phyloP scores from a whole-genome alignment of 176 grass and related monocot species.

The Eragrostis curvula region DNA sequence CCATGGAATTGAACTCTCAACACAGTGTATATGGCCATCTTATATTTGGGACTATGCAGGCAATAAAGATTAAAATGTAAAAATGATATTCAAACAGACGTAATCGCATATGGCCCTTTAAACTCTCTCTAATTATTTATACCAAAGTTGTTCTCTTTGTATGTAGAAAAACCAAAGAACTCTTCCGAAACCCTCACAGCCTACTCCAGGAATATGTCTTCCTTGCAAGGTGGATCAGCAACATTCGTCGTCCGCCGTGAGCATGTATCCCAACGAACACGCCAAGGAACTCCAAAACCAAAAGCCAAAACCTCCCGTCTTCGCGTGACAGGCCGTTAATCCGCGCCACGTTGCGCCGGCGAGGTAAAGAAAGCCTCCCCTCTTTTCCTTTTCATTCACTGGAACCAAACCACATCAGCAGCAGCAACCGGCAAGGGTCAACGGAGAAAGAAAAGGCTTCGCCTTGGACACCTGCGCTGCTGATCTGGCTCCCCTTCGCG shows the following conservation, averaged over 20 bases:
- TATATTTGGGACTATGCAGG: too few relatives aligned
- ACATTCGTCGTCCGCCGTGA: neutral
- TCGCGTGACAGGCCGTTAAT: neutral
- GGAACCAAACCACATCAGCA: neutral
- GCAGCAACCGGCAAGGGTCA: neutral
- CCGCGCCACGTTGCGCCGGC: constrained; percentile 10
- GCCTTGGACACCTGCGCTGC: constrained; percentile 10
- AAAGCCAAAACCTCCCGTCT: neutral
- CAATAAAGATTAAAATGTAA: too few relatives aligned
- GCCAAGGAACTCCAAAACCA: neutral
- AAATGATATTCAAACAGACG: too few relatives aligned
- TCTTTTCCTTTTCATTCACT: neutral
- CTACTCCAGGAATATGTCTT: constrained; percentile 36
- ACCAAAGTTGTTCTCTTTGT: too few relatives aligned
- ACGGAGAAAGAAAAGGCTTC: neutral
- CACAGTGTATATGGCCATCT: too few relatives aligned
- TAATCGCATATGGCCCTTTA: too few relatives aligned
- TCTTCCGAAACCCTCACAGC: neutral
- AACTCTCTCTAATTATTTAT: too few relatives aligned
- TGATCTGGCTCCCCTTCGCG: neutral
- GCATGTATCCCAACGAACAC: constrained; percentile 10
- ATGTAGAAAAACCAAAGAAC: neutral
- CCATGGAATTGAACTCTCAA: too few relatives aligned
- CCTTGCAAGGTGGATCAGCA: neutral
- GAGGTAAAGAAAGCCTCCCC: neutral